phyloP scores from a whole-genome alignment of 495 filamentous ascomycete genomes.

The Alectoria sarmentosa region DNA sequence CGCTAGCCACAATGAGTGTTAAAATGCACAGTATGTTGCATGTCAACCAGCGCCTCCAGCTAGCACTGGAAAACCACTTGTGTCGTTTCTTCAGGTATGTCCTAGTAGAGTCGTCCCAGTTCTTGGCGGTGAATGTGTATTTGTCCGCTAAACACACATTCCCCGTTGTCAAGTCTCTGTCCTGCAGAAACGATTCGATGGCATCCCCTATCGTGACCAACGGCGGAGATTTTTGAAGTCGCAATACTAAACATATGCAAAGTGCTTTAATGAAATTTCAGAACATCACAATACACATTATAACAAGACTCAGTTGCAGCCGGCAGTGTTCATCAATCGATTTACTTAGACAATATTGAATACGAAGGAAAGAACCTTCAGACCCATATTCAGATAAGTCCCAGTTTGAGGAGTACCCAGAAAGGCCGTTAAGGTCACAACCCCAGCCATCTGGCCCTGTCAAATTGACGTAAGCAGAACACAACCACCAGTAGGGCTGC shows the following conservation, averaged over 20 bases:
- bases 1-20: not conserved
- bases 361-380: conserved; percentile 12
- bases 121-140: not conserved
- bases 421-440: not conserved
- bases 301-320: conserved; percentile 36
- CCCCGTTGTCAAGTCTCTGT: conserved; percentile 5
- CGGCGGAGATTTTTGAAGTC: conserved; percentile 14
- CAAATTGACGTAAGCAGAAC: not conserved
- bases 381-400: not conserved
- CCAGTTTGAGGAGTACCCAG: conserved; percentile 14
- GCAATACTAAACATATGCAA: conserved; percentile 29
- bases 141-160: conserved; percentile 14
- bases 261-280: conserved; percentile 34
- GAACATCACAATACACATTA: conserved; percentile 35
- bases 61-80: conserved; percentile 18
- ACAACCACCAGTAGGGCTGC: not conserved
- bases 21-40: conserved; percentile 23
- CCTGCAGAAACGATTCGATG: conserved; percentile 18
- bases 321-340: conserved; percentile 29
- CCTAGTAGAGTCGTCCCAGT: not conserved
- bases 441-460: too few relatives aligned
- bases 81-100: not conserved
- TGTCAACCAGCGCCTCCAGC: conserved; percentile 21
- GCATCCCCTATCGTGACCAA: conserved; percentile 24
- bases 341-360: conserved; percentile 37